These are phyloP conservation scores for Pyronema domesticum DNA, from an alignment of 495 filamentous ascomycete genomes.

Conservation along the genomic window DNA sequence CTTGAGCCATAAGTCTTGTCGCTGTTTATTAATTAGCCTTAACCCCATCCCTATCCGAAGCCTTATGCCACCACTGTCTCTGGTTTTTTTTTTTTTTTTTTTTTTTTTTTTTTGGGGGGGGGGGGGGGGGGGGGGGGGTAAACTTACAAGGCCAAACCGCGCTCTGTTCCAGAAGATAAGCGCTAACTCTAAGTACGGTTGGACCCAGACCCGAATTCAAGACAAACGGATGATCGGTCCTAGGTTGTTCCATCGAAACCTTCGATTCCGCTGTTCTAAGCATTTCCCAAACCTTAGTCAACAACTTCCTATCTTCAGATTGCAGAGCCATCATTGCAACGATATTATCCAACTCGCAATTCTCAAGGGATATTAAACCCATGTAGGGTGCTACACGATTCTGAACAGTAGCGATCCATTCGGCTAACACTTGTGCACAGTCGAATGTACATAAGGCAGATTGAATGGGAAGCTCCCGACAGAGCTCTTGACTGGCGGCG, in stretches of 20 bases:
- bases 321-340: slow-evolving; percentile 79
- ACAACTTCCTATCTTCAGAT: slow-evolving; percentile 75
- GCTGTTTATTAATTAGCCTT: slow-evolving; percentile 36
- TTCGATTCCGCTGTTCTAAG: slow-evolving; percentile 63
- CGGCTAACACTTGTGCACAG: slow-evolving; percentile 89
- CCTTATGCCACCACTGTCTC: background rate
- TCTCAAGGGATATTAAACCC: slow-evolving; percentile 68
- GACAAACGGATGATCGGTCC: slow-evolving; percentile 38
- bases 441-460: slow-evolving; percentile 89
- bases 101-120: background rate
- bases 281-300: slow-evolving; percentile 70
- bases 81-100: too few species aligned
- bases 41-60: slow-evolving; percentile 1
- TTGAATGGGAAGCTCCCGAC: slow-evolving; percentile 79
- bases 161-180: slow-evolving; percentile 74
- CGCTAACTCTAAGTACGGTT: slow-evolving; percentile 73
- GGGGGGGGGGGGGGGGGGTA: background rate
- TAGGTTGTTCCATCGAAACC: slow-evolving; percentile 40
- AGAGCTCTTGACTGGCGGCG: slow-evolving; percentile 71
- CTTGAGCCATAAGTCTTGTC: slow-evolving; percentile 71
- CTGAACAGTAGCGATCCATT: slow-evolving; percentile 91
- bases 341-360: slow-evolving; percentile 56
- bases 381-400: slow-evolving; percentile 80
- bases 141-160: slow-evolving; percentile 80
- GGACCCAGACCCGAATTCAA: slow-evolving; percentile 39